A percentile compares a stretch with the other conserved stretches of the same genome.
Evolutionary conservation across 2,329 filamentous ascomycete species (phyloP).

Genomic region (Periglandula ipomoeae): DNA sequence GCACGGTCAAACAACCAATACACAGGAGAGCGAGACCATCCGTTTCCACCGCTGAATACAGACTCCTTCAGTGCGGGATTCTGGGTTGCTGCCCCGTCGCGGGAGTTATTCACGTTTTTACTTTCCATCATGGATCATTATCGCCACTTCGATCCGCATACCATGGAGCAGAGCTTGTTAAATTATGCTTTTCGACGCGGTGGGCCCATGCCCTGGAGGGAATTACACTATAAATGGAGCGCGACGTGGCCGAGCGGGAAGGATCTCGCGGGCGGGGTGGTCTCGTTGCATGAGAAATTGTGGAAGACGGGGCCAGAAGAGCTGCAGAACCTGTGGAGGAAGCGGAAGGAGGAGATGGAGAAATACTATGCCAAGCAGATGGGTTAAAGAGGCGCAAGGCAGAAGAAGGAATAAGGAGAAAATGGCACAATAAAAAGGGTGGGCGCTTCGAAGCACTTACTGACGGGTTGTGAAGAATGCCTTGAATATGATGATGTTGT

Average conservation of each 20-base stretch:
- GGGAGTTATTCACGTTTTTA: constrained; percentile 28
- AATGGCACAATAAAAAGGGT: no score
- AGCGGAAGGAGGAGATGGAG: constrained; percentile 2
- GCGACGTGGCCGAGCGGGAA: constrained; percentile 25
- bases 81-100: constrained; percentile 29
- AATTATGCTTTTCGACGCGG: constrained; percentile 32
- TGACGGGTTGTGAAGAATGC: no score
- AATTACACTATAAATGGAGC: constrained; percentile 29
- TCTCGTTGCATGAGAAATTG: constrained; percentile 28
- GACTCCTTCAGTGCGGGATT: constrained; percentile 30
- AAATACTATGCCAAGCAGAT: not conserved
- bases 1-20: constrained; percentile 23
- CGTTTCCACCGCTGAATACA: constrained; percentile 23
- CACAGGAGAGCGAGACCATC: constrained; percentile 21
- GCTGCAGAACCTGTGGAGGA: constrained; percentile 5
- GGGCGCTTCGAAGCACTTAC: no score
- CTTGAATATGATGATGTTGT: no score
- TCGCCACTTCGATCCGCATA: constrained; percentile 27
- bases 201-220: constrained; percentile 32
- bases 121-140: constrained; percentile 24
- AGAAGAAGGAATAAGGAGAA: not conserved
- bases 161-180: constrained; percentile 32
- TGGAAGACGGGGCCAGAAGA: constrained; percentile 17
- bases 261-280: constrained; percentile 24
- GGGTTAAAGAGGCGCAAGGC: no score